These are phyloP conservation scores for Arctostaphylos glauca DNA, from an alignment of 148 eudicot species.

Conservation along the genomic window DNA sequence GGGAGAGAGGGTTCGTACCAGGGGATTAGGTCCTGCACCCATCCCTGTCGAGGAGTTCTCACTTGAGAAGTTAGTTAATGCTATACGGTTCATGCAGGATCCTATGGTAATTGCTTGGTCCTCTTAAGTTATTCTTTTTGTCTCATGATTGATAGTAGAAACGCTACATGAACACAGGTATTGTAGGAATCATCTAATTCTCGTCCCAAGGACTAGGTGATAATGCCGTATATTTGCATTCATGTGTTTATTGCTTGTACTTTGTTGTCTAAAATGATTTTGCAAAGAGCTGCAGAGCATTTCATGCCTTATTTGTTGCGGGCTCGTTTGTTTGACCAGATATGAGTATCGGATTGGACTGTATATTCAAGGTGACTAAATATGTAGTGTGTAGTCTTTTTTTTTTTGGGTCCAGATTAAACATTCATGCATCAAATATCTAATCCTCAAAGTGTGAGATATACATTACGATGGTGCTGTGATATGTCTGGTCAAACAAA, in stretches of 20 bases:
- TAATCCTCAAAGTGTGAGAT: too few relatives aligned
- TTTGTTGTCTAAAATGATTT: background rate
- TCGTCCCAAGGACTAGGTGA: background rate
- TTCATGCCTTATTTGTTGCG: background rate
- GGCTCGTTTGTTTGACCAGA: too few relatives aligned
- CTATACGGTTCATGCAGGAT: conserved; percentile 69
- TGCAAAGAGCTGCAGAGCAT: background rate
- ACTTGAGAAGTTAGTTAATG: conserved; percentile 52
- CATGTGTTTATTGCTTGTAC: background rate
- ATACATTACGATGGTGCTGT: too few relatives aligned
- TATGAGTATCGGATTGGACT: too few relatives aligned
- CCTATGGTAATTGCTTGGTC: conserved; percentile 45
- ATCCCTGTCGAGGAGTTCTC: conserved; percentile 74
- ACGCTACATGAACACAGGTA: background rate
- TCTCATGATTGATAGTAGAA: background rate
- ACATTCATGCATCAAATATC: too few relatives aligned
- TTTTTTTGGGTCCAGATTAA: too few relatives aligned
- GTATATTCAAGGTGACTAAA: too few relatives aligned
- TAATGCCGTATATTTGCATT: background rate
- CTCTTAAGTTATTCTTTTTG: background rate
- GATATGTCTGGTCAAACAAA: too few relatives aligned
- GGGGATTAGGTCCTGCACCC: conserved; percentile 86
- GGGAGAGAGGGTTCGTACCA: conserved; percentile 83
- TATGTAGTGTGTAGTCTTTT: too few relatives aligned
- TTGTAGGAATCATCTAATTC: background rate